A percentile compares a stretch with the other conserved stretches of the same genome.
phyloP scores from a whole-genome alignment of 108 stramenopile species.

The Fistulifera pelliculosa region DNA sequence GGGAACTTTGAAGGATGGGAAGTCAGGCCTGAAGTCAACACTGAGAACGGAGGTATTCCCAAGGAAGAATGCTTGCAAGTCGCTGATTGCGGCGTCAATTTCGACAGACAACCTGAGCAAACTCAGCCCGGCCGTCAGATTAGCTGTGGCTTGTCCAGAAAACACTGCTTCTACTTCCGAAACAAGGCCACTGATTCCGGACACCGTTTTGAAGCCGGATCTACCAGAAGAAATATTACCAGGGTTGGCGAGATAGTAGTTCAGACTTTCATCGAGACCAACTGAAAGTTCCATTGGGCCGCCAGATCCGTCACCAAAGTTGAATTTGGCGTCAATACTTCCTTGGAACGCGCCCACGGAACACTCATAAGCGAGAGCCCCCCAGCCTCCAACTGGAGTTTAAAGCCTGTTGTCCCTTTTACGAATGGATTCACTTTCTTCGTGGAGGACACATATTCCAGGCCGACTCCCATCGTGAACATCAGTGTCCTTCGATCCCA shows the following conservation, averaged over 20 bases:
- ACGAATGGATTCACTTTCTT: slow-evolving; percentile 16
- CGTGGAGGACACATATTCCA: slow-evolving; percentile 7
- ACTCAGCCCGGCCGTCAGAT: not conserved
- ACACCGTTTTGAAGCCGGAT: slow-evolving; percentile 1
- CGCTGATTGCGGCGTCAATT: slow-evolving; percentile 7
- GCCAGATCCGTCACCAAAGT: slow-evolving; percentile 1
- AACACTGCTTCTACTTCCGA: slow-evolving; percentile 11
- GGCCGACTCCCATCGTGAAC: slow-evolving; percentile 18
- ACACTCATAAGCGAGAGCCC: slow-evolving; percentile 11
- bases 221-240: not conserved
- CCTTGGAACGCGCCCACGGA: slow-evolving; percentile 18
- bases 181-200: slow-evolving; percentile 6
- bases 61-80: slow-evolving; percentile 16
- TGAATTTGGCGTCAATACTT: slow-evolving; percentile 8
- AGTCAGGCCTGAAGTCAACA: not conserved
- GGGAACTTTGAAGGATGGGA: slow-evolving; percentile 1
- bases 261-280: slow-evolving; percentile 17
- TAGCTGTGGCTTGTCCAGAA: slow-evolving; percentile 9
- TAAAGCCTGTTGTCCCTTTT: slow-evolving; percentile 20
- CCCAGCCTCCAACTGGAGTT: slow-evolving; percentile 9
- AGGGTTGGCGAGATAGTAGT: slow-evolving; percentile 21
- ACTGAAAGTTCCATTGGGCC: slow-evolving; percentile 7
- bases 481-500: slow-evolving; percentile 8
- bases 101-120: not conserved
- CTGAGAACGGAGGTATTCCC: not conserved